Conservation (phyloP, 2,329 filamentous ascomycete species). For the Thielaviopsis punctulata region DNA sequence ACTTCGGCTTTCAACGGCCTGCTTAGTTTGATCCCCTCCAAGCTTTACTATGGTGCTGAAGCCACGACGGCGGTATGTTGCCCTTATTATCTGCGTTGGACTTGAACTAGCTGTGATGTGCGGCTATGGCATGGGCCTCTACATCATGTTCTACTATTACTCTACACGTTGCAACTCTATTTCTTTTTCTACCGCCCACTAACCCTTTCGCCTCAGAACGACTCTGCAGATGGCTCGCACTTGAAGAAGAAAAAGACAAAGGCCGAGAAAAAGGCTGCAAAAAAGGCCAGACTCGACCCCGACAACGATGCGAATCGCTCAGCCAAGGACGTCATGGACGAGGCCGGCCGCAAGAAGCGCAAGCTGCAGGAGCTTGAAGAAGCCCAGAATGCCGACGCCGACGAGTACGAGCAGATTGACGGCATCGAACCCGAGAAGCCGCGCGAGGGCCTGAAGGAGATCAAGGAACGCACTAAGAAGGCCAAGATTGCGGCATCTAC, state of each 20-base stretch:
- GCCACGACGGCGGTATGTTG: constrained; percentile 42
- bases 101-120: too few relatives aligned
- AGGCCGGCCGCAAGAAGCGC: constrained; percentile 58
- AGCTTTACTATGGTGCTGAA: constrained; percentile 83
- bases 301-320: constrained; percentile 64
- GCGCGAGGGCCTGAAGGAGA: constrained; percentile 43
- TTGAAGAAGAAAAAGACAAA: constrained; percentile 84
- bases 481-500: constrained; percentile 12
- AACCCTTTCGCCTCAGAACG: constrained; percentile 29
- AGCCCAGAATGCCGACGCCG: constrained; percentile 25
- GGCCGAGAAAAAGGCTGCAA: constrained; percentile 65
- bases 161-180: too few relatives aligned
- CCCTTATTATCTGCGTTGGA: constrained; percentile 5
- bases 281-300: constrained; percentile 78
- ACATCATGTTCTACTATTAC: too few relatives aligned
- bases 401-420: constrained; percentile 29
- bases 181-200: background rate
- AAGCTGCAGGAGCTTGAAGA: constrained; percentile 44
- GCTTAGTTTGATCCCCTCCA: constrained; percentile 73
- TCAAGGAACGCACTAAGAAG: constrained; percentile 36
- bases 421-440: constrained; percentile 44
- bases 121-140: too few relatives aligned
- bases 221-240: constrained; percentile 54
- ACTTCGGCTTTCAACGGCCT: constrained; percentile 72
- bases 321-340: constrained; percentile 85